Base-by-base conservation (phyloP, 1,284 basidiomycete species). In the Tremellales sp. region DNA sequence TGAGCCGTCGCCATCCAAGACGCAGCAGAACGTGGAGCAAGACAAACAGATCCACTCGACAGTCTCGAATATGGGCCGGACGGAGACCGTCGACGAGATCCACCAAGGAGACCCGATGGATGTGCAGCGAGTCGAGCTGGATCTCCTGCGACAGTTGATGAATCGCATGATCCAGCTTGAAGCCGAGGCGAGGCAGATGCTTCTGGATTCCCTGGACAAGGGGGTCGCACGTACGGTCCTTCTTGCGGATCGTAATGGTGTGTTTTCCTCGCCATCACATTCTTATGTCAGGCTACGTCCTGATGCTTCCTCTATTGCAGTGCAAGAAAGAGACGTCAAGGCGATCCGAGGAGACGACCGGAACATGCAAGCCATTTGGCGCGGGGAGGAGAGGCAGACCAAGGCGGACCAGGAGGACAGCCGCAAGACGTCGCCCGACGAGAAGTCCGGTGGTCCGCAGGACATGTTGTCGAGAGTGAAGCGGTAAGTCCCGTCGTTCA, bases 211-310 rank as follows among this genome's bases (percentile, higher is more conserved):
- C 21, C 66, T 71, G 66, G 63, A 65, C 24, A 53, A 67, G 41
- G 54, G 61, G 12, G 50, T 71, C 0, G 58, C 65, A 9, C 46
- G 66, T 25, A 69, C 66, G 2, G 27, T 71, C 12, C 42, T 71
- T 1, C 48, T 69, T 16, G 68, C 68, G 1, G 68, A 71, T 42
- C 56, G 68, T 7, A 71, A 69, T 43, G 59, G 67, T 66, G 38
- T 52, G 63, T 57, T 7, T n/a, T 7, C 13, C 12, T 24, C 13
- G 1, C 14, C 25, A n/a, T n/a, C n/a, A n/a, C n/a, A n/a, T n/a
- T n/a, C n/a, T n/a, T n/a, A n/a, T n/a, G n/a, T n/a, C n/a, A n/a
- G n/a, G n/a, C n/a, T n/a, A n/a, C n/a, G n/a, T n/a, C n/a, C n/a
- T n/a, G n/a, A 14, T 37, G 18, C n/a, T 8, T 16, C 12, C 44